These are phyloP conservation scores for Phlegmacium glaucopus DNA, from an alignment of 768 basidiomycete genomes.

Conservation along the genomic window DNA sequence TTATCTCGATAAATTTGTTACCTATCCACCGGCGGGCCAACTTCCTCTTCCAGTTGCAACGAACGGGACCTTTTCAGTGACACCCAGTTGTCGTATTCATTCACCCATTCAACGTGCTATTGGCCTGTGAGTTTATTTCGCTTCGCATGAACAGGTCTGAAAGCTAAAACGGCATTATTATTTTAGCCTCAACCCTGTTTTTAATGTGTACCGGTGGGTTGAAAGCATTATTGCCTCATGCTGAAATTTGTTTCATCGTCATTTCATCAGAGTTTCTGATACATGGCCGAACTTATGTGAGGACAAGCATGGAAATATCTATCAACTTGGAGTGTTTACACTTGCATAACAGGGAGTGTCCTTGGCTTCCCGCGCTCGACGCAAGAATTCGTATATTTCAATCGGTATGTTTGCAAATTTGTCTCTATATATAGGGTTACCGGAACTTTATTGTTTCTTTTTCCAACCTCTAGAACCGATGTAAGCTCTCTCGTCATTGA, in stretches of 20 bases:
- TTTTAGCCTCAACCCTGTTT: constrained; percentile 55
- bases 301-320: constrained; percentile 8
- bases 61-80: constrained; percentile 39
- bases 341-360: constrained; percentile 42
- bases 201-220: constrained; percentile 49
- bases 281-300: constrained; percentile 47
- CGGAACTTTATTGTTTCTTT: too few relatives aligned
- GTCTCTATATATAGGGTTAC: too few relatives aligned
- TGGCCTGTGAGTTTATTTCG: constrained; percentile 33
- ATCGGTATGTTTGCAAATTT: constrained; percentile 36
- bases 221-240: too few relatives aligned
- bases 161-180: neutral
- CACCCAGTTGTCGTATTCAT: constrained; percentile 41
- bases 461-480: constrained; percentile 5
- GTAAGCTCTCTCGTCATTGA: constrained; percentile 1
- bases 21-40: constrained; percentile 59
- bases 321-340: neutral
- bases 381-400: constrained; percentile 55
- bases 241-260: neutral
- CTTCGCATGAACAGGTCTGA: neutral
- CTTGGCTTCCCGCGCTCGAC: constrained; percentile 67
- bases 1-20: constrained; percentile 59
- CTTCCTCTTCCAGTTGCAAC: constrained; percentile 49
- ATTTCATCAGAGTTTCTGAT: constrained; percentile 53
- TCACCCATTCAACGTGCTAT: constrained; percentile 47